phyloP scores from a whole-genome alignment of 179 eudicot species.

The Spinacia oleracea region DNA sequence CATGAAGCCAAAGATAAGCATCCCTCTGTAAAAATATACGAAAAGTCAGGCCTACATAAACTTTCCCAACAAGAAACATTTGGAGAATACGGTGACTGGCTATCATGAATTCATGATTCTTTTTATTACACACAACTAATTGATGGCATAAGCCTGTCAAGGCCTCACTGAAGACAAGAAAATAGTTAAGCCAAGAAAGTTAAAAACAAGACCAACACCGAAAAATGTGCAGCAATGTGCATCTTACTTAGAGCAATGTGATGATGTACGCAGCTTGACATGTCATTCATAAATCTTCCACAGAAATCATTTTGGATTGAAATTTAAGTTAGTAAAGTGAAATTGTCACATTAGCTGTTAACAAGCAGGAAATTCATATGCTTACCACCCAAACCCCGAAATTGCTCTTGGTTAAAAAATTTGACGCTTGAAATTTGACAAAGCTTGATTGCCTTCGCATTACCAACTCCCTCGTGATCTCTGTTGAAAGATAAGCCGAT shows the following conservation, averaged over 20 bases:
- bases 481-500: constrained; percentile 41
- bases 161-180: not conserved
- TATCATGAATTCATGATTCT: not conserved
- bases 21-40: not conserved
- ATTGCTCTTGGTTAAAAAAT: constrained; percentile 55
- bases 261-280: not conserved
- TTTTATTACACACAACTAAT: not conserved
- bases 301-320: not conserved
- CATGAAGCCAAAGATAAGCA: not conserved
- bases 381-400: constrained; percentile 85
- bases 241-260: not conserved
- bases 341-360: not conserved
- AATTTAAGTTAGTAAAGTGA: not conserved
- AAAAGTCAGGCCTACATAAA: not conserved
- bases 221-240: not conserved
- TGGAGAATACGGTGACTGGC: not conserved
- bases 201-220: not conserved
- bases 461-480: constrained; percentile 72
- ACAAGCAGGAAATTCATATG: not conserved
- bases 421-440: constrained; percentile 68
- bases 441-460: constrained; percentile 84
- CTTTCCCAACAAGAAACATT: not conserved
- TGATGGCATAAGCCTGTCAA: not conserved
- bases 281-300: not conserved
- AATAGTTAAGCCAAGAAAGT: not conserved